Conservation (phyloP, 2,329 filamentous ascomycete genomes). For the Talaromyces sp. region DNA sequence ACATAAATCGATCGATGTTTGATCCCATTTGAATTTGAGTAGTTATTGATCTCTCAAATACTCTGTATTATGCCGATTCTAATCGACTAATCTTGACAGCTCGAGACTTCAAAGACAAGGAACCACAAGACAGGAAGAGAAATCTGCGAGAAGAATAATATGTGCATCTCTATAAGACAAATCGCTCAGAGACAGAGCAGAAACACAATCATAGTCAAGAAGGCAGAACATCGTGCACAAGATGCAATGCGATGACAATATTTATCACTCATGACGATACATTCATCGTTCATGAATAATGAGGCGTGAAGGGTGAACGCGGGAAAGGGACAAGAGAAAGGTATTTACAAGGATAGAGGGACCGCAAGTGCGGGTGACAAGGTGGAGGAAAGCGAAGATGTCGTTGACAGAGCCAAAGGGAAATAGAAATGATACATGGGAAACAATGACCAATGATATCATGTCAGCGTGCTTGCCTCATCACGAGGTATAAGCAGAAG, state of each 20-base stretch:
- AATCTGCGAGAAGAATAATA: not conserved
- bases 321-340: slow-evolving; percentile 15
- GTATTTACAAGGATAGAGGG: slow-evolving; percentile 36
- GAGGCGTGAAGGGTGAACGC: slow-evolving; percentile 6
- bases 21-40: too few relatives aligned
- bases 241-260: slow-evolving; percentile 25
- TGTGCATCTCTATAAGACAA: not conserved
- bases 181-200: not conserved
- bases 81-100: too few relatives aligned
- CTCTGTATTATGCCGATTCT: too few relatives aligned
- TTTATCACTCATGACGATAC: slow-evolving; percentile 21
- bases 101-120: too few relatives aligned
- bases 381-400: slow-evolving; percentile 17
- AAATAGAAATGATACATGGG: slow-evolving; percentile 1
- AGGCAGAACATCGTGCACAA: slow-evolving; percentile 6
- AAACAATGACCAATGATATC: slow-evolving; percentile 22
- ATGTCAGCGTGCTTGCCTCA: slow-evolving; percentile 28
- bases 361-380: slow-evolving; percentile 2
- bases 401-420: slow-evolving; percentile 14
- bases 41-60: too few relatives aligned
- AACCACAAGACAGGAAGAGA: not conserved
- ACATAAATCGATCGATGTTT: too few relatives aligned
- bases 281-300: slow-evolving; percentile 13
- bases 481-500: slow-evolving; percentile 18
- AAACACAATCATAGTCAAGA: not conserved